Base-by-base conservation (phyloP, 768 basidiomycete genomes). In the Rhizopogon vesiculosus region DNA sequence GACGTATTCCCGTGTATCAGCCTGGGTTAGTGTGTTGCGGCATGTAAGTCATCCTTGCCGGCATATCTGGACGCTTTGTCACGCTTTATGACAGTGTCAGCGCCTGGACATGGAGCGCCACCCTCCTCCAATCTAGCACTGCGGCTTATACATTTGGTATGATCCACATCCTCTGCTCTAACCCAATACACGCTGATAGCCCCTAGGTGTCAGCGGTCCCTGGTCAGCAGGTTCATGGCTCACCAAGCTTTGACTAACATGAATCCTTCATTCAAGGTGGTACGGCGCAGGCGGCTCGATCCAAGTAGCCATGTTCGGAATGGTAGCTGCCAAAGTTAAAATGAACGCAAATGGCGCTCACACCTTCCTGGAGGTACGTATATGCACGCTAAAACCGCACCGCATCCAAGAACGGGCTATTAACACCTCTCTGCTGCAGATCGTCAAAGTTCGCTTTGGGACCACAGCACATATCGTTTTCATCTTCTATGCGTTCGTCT, bases 291-390 rank as follows among this genome's bases (percentile, higher is more conserved):
- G 71, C 7, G 69, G 67, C 31, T 76, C 74, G 2, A 72, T 74
- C 10, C 74, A 75, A 57, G 68, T 77, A 33, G 64, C 65, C 1
- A 64, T 76, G 56, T 78, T 75, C 52, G 68, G 64, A 35, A 70
- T 72, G 64, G 55, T 74, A 5, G 71, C 73, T 9, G 71, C 73
- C 3, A 72, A 72, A 44, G 70, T 76, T 28, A 78, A 78, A 61
- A 68, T 68, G 67, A 76, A 75, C 42, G 76, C 74, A 0, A 76
- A 74, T 38, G 72, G 71, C 3, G 76, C 76, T 0, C 71, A 72
- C 42, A 78, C 77, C 0, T 76, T 76, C 60, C 65, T 76, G 22
- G 75, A 78, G 56, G 70, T 66, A 53, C 7, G 56, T 39, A 3
- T 33, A 7, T 15, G 54, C 22, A 19, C 44, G 45, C 18, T 7